A percentile compares a stretch with the other conserved stretches of the same genome.
Evolutionary conservation across 208 protist genomes (phyloP).

Genomic region (Wallacemonas sp.): DNA sequence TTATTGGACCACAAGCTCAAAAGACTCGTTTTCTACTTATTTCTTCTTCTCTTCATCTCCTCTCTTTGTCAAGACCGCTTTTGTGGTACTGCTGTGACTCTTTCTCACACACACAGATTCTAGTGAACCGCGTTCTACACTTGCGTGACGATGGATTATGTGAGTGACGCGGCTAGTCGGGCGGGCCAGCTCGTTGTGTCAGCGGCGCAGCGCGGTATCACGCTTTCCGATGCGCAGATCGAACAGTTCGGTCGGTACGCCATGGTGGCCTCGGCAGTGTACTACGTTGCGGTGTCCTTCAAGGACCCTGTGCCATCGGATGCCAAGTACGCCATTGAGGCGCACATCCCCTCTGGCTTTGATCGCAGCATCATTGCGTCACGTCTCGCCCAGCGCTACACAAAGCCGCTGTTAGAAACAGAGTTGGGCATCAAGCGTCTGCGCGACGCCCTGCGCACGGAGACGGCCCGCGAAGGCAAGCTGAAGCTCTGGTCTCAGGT

Average conservation of each 20-base stretch:
- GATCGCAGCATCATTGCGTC: constrained; percentile 71
- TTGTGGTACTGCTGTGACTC: too few relatives aligned
- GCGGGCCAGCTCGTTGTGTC: constrained; percentile 5
- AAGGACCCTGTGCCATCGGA: constrained; percentile 30
- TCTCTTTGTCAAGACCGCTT: too few relatives aligned
- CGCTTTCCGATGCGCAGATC: constrained; percentile 17
- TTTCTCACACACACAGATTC: too few relatives aligned
- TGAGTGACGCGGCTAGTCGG: background rate
- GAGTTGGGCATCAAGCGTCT: constrained; percentile 41
- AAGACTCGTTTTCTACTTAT: constrained; percentile 9
- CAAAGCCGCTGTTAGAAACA: constrained; percentile 34
- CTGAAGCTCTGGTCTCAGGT: constrained; percentile 35
- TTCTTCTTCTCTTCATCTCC: background rate
- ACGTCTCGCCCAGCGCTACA: constrained; percentile 48
- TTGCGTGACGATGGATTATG: constrained; percentile 4
- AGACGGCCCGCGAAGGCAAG: constrained; percentile 42
- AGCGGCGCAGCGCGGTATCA: background rate
- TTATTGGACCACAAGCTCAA: too few relatives aligned
- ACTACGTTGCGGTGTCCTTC: constrained; percentile 34
- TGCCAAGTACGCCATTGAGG: constrained; percentile 60
- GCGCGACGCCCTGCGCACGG: constrained; percentile 42
- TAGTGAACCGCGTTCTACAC: too few relatives aligned
- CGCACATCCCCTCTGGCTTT: constrained; percentile 69
- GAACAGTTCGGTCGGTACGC: constrained; percentile 35
- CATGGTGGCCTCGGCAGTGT: constrained; percentile 28